Evolutionary conservation across 2,329 filamentous ascomycete genomes (phyloP).

Genomic region (Onygenales sp.): DNA sequence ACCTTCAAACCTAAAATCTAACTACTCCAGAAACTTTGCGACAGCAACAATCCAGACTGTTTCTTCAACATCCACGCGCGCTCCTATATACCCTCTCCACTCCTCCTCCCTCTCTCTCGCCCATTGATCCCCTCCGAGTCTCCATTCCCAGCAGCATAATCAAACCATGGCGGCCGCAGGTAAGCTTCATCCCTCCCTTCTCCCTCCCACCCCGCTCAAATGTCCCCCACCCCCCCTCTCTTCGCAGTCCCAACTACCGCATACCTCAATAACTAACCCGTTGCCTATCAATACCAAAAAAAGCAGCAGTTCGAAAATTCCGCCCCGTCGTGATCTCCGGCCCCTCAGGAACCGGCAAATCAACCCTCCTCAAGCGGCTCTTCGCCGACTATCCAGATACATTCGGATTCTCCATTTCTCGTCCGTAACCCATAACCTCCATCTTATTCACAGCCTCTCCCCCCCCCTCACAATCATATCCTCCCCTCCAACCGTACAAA

Average conservation of each 20-base stretch:
- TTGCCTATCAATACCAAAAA: neutral
- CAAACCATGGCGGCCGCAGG: neutral
- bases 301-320: conserved; percentile 18
- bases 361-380: conserved; percentile 32
- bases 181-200: neutral
- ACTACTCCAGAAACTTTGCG: too few species aligned
- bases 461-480: conserved; percentile 9
- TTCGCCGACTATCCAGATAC: conserved; percentile 33
- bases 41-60: too few species aligned
- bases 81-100: neutral
- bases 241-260: neutral
- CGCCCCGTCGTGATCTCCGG: conserved; percentile 34
- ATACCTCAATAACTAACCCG: neutral
- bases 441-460: conserved; percentile 5
- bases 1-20: too few species aligned
- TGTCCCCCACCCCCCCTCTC: too few species aligned
- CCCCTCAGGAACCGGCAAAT: conserved; percentile 34
- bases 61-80: neutral
- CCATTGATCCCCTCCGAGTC: too few species aligned
- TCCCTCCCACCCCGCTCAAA: neutral
- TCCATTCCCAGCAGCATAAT: neutral
- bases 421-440: conserved; percentile 14
- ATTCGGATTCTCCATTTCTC: conserved; percentile 34
- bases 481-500: conserved; percentile 10
- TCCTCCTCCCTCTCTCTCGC: neutral